These are phyloP conservation scores for Gracilaria domingensis DNA, from an alignment of 23 red algal species.

Conservation along the genomic window DNA sequence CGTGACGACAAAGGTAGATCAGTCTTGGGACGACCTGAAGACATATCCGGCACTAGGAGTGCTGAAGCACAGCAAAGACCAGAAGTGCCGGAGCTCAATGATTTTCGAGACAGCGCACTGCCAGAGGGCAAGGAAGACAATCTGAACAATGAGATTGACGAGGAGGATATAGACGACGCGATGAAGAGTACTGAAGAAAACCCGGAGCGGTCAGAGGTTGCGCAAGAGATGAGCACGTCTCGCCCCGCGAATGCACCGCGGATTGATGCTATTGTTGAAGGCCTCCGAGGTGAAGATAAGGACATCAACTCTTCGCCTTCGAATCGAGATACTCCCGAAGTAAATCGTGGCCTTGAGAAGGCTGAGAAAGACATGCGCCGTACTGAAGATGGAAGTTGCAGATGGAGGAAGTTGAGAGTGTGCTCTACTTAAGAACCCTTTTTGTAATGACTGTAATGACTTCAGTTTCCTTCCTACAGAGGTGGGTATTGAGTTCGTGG, in stretches of 20 bases:
- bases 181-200: slow-evolving; percentile 10
- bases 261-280: not conserved
- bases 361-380: not conserved
- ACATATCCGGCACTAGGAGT: not conserved
- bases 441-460: too few species aligned
- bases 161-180: not conserved
- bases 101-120: not conserved
- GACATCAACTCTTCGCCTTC: not conserved
- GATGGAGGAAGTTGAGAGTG: not conserved
- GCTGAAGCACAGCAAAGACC: slow-evolving; percentile 13
- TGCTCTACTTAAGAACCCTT: not conserved
- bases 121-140: slow-evolving; percentile 1
- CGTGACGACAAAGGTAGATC: not conserved
- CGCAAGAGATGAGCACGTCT: not conserved
- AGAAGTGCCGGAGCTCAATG: not conserved
- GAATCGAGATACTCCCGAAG: not conserved
- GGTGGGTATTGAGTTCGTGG: not conserved
- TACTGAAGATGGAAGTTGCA: slow-evolving; percentile 17
- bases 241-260: not conserved
- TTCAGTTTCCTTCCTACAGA: not conserved
- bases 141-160: slow-evolving; percentile 19
- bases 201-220: not conserved
- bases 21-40: not conserved
- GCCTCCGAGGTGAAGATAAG: not conserved
- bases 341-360: not conserved